Evolutionary conservation across 2,329 filamentous ascomycete species (phyloP).

Genomic region (Ascochyta viciae-villosae): DNA sequence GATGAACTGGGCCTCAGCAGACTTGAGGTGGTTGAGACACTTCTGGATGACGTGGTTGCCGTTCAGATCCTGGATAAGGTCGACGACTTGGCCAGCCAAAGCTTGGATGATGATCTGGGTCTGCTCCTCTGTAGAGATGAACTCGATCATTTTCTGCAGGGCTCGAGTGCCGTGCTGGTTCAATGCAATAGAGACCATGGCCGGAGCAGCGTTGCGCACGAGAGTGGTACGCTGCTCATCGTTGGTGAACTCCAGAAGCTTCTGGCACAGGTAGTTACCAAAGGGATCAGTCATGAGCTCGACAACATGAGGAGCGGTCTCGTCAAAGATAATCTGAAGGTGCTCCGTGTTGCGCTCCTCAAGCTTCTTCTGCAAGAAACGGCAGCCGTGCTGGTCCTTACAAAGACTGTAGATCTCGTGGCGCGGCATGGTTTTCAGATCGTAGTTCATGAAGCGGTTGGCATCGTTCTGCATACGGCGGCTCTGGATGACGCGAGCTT

Average conservation of each 20-base stretch:
- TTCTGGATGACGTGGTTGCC: constrained; percentile 99
- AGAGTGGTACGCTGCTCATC: constrained; percentile 93
- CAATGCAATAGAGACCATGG: constrained; percentile 90
- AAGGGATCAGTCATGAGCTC: constrained; percentile 99
- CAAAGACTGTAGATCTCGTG: constrained; percentile 89
- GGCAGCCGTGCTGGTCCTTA: constrained; percentile 98
- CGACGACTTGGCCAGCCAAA: constrained; percentile 82
- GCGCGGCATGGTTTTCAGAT: constrained; percentile 74
- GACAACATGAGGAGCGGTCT: constrained; percentile 91
- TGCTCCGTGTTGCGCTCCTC: constrained; percentile 86
- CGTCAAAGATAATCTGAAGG: constrained; percentile 90
- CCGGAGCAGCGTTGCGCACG: constrained; percentile 85
- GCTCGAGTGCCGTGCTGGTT: constrained; percentile 98
- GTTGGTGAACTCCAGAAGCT: constrained; percentile 92
- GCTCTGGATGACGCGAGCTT: constrained; percentile 76
- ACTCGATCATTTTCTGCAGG: constrained; percentile 99
- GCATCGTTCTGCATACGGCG: constrained; percentile 73
- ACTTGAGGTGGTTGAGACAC: constrained; percentile 91
- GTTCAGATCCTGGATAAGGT: constrained; percentile 95
- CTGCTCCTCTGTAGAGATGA: constrained; percentile 74
- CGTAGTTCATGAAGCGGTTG: constrained; percentile 82
- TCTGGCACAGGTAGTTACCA: constrained; percentile 99
- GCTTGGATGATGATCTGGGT: constrained; percentile 87
- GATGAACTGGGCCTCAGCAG: constrained; percentile 90
- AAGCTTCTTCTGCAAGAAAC: constrained; percentile 95